phyloP scores from a whole-genome alignment of 2,329 filamentous ascomycete genomes.

The Cordyceps fumosorosea region DNA sequence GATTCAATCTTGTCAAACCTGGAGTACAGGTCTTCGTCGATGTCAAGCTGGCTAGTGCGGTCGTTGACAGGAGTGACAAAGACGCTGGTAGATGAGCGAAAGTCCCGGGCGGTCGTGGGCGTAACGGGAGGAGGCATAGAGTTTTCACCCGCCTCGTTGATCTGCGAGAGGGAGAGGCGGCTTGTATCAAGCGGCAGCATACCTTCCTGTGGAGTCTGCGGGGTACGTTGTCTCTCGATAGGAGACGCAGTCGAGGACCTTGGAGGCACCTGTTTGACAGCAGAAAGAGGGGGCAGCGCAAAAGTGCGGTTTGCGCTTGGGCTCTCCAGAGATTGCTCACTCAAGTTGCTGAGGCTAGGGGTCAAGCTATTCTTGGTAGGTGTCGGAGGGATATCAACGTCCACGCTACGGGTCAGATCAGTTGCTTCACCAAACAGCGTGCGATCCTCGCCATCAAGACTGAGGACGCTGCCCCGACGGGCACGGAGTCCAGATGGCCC shows the following conservation, averaged over 20 bases:
- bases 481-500: conserved; percentile 38
- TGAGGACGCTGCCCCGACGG: conserved; percentile 65
- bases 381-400: conserved; percentile 76
- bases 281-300: conserved; percentile 35
- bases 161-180: conserved; percentile 71
- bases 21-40: conserved; percentile 66
- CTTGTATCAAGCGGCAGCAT: conserved; percentile 74
- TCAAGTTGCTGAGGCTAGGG: conserved; percentile 34
- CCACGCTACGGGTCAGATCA: conserved; percentile 22
- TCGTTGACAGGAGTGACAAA: conserved; percentile 66
- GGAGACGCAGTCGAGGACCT: conserved; percentile 51
- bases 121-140: conserved; percentile 60
- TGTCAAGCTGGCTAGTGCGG: conserved; percentile 58
- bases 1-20: conserved; percentile 77
- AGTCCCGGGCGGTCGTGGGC: conserved; percentile 59
- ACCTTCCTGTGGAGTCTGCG: conserved; percentile 72
- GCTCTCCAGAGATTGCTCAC: conserved; percentile 37
- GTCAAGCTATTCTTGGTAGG: conserved; percentile 68
- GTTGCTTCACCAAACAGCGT: conserved; percentile 33
- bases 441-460: conserved; percentile 71
- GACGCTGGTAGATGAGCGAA: conserved; percentile 41
- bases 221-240: conserved; percentile 53
- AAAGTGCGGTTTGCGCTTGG: conserved; percentile 42
- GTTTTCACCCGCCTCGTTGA: conserved; percentile 31
- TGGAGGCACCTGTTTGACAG: conserved; percentile 29